Conservation (phyloP, 305 asterid genomes). For the Caryopteris hybrid region DNA sequence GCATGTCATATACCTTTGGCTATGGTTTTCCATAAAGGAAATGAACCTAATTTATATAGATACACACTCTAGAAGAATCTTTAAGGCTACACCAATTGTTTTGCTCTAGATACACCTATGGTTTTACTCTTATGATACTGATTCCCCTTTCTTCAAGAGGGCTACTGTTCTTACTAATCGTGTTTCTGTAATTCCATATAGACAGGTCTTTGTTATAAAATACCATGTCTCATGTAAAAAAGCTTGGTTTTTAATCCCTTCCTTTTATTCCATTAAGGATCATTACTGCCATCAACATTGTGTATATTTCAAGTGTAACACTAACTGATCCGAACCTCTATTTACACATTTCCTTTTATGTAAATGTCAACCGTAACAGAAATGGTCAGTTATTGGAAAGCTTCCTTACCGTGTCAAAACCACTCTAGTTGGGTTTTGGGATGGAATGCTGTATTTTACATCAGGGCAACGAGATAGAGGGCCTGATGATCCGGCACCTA, state of each 20-base stretch:
- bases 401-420: constrained; percentile 96
- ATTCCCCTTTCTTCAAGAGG: background rate
- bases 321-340: background rate
- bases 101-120: too few species aligned
- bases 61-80: background rate
- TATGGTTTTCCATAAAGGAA: background rate
- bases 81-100: too few species aligned
- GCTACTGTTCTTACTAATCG: background rate
- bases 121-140: background rate
- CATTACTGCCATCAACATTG: background rate
- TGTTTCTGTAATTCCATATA: background rate
- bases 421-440: constrained; percentile 89
- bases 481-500: constrained; percentile 77
- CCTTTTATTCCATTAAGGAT: background rate
- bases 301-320: background rate
- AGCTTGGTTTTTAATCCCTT: background rate
- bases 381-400: constrained; percentile 90
- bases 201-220: background rate
- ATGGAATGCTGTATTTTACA: constrained; percentile 87
- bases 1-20: background rate
- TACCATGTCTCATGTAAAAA: background rate
- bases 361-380: constrained; percentile 38
- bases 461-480: constrained; percentile 98
- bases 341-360: constrained; percentile 5
- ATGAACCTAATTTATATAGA: background rate